Conservation (phyloP, 257 asterid species). For the Galeopsis tetrahit region DNA sequence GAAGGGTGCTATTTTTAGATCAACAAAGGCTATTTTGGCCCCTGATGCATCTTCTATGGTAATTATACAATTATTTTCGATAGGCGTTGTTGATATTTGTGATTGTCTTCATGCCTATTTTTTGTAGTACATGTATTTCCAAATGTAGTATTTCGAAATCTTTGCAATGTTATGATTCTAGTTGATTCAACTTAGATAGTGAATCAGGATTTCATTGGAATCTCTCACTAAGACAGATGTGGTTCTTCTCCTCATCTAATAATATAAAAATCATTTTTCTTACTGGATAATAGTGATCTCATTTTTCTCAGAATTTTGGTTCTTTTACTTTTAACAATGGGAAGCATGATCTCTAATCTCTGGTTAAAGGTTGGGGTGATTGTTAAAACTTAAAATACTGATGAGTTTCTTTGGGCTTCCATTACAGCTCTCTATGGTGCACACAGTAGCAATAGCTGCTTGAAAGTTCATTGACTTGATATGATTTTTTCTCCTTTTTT, state of each 20-base stretch:
- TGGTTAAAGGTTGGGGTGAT: constrained; percentile 20
- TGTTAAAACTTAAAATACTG: background rate
- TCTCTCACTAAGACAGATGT: constrained; percentile 16
- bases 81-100: background rate
- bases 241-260: background rate
- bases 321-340: constrained; percentile 11
- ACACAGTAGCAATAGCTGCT: constrained; percentile 21
- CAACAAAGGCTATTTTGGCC: constrained; percentile 69
- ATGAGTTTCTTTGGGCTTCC: constrained; percentile 13
- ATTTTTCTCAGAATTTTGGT: constrained; percentile 12
- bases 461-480: constrained; percentile 29
- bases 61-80: constrained; percentile 12
- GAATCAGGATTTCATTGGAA: constrained; percentile 6
- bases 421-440: constrained; percentile 25
- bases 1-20: constrained; percentile 40
- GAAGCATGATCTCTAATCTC: constrained; percentile 9
- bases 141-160: background rate
- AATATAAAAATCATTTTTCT: constrained; percentile 1
- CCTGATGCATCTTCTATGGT: constrained; percentile 69
- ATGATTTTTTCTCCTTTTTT: constrained; percentile 6
- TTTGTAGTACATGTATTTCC: background rate
- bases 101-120: constrained; percentile 7
- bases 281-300: constrained; percentile 2
- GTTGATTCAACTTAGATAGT: constrained; percentile 17
- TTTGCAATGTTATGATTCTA: constrained; percentile 3